Base-by-base conservation (phyloP, 176 grass and related monocot species). In the Phragmites australis region DNA sequence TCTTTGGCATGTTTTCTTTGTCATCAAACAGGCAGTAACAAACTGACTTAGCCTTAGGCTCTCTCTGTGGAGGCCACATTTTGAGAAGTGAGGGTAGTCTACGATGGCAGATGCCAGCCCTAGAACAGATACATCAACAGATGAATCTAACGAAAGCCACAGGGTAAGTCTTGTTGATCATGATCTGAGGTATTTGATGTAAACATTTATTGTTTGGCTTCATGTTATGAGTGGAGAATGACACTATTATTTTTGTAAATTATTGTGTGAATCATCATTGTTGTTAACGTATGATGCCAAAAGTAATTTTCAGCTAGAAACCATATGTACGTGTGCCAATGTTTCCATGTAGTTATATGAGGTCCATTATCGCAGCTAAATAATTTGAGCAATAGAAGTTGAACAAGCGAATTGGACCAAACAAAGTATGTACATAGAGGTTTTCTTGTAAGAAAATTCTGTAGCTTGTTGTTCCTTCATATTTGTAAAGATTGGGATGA, bases 41-140 rank as follows among this genome's bases (percentile, higher is more conserved):
- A 39, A 29, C 51, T 77, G 47, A 68, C 15, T 42, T 67, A 74
- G 8, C 47, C 32, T 42, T 67, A 74, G 8, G 40, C 32, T 41
- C 50, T 61, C 32, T 66, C 22, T 81, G 29, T 55, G 22, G 47
- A 55, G 60, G 80, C 32, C 48, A 21, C 48, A 50, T 64, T 78
- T 87, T 78, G 41, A 84, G 75, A 74, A 82, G 29, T 41, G 40
- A 41, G 46, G 80, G 9, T 81, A 86, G 42, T 77, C 76, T 68
- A 67, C 78, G 78, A 98, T 98, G 95, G 90, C 95, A 89, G 95
- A 98, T 87, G 76, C 44, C 53, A 98, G 95, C 69, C 95, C 95
- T 72, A 88, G 86, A 78, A 94, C 92, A 78, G 95, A 98, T 68
- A 98, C 92, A 45, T 98, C 95, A 43, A 93, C 95, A 62, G 95